Evolutionary conservation across 2,329 filamentous ascomycete genomes (phyloP), one percentile per base, ranked within the genome.

Genomic region (Xylaria hypoxylon): DNA sequence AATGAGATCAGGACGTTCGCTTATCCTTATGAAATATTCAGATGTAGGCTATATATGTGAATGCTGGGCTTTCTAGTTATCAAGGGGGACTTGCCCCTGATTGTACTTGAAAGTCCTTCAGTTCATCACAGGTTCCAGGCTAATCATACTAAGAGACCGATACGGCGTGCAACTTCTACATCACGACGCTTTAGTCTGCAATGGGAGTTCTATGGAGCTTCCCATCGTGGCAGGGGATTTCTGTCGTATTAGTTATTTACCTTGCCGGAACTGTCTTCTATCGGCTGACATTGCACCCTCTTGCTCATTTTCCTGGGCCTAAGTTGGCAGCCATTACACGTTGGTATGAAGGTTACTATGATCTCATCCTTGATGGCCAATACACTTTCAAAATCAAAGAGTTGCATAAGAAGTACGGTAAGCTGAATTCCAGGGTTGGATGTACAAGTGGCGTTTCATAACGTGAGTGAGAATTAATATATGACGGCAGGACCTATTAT

Each of bases 351-450:
- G 73, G 45, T 17, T 77, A 71, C 42, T 75, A 74, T 42, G 71
- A 73, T 59, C 31, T 74, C 50, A 33, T 69, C 19, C 52, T 57
- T 19, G 58, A 52, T 53, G 71, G 71, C 15, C 67, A 72, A 44
- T 75, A 75, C 22, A 68, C 73, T 2, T 71, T 68, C 17, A 71
- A 72, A 52, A 72, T 72, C 28, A 51, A 68, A 28, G 63, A 71
- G 50, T 57, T 76, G 53, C 75, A 76, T 51, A 65, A 67, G 44
- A 61, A 65, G 59, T 76, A 75, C 45, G 74, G 74, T 74, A 47
- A 28, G 48, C 33, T 38, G 19, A 55, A 11, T 28, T 31, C n/a
- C 40, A 15, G n/a, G 26, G 15, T 28, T n/a, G 22, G n/a, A 42
- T 10, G 7, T 22, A 31, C 3, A 6, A 51, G 13, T 40, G 35